Evolutionary conservation across 2,329 filamentous ascomycete genomes (phyloP), one percentile per base, ranked within the genome.

Genomic region (Colletotrichum brevisporum): DNA sequence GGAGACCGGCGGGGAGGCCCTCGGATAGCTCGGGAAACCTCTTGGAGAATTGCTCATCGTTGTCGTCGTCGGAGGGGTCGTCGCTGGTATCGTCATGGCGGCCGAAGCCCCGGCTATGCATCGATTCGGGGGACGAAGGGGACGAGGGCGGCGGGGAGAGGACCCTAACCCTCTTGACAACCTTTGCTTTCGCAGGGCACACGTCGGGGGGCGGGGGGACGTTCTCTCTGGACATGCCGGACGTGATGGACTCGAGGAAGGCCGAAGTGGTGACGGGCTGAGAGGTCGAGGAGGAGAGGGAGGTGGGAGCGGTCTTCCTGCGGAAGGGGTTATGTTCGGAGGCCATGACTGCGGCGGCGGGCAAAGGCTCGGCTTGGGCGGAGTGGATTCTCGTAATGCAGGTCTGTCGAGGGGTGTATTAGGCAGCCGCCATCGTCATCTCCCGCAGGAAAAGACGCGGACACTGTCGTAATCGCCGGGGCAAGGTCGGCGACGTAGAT

Each of bases 141-240:
- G 86, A 86, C n/a, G 86, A 85, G 3, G 89, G 88, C 67, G 88
- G 89, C 59, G 89, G 89, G 50, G 89, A 90, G 75, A 90, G 85
- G 9, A 91, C 87, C 75, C 90, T 88, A 69, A 93, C 91, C 75
- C 88, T 91, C 80, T 92, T 92, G 68, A 87, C 84, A 47, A 88
- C 83, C 82, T 86, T 92, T 48, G 78, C 76, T 72, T 79, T 85
- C 10, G 54, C 58, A 4, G 71, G 65, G 54, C 69, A 68, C 15
- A 24, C 53, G 6, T 70, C 71, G 61, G 63, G 66, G 13, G 62
- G 50, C n/a, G 65, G 71, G 56, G 76, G 76, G 12, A 69, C 70
- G 12, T 70, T 69, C 27, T 68, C 69, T 31, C 47, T 68, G 24
- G 75, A 76, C 31, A 71, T 43, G 52, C 76, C 69, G 63, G 75